Percentiles rank a stretch among this genome's conserved stretches.
phyloP scores from a whole-genome alignment of 306 rosid genomes.

The Hylodesmum podocarpum region DNA sequence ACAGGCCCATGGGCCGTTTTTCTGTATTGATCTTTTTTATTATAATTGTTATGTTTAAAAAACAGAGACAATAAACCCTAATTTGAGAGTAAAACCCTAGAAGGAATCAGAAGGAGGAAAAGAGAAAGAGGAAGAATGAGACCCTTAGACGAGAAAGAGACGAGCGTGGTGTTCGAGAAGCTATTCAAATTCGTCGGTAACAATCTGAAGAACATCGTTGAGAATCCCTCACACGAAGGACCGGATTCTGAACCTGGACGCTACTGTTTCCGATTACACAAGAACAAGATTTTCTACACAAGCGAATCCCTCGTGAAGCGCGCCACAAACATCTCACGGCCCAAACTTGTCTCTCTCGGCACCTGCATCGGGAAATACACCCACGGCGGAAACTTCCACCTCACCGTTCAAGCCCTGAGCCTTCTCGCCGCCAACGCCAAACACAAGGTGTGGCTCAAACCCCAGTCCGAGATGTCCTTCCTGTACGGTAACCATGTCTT shows the following conservation, averaged over 20 bases:
- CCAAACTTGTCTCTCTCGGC: conserved; percentile 65
- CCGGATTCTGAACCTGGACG: conserved; percentile 70
- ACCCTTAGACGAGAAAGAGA: conserved; percentile 78
- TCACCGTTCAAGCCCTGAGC: conserved; percentile 65
- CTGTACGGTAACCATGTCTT: conserved; percentile 83
- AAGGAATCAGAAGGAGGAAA: neutral
- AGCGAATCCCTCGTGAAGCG: conserved; percentile 84
- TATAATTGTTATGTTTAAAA: no score
- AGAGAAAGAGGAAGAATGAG: conserved; percentile 51
- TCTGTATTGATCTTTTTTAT: no score
- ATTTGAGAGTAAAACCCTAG: conserved; percentile 5
- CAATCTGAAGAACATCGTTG: conserved; percentile 83
- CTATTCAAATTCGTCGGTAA: conserved; percentile 84
- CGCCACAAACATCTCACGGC: conserved; percentile 76
- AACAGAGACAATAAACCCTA: conserved; percentile 14
- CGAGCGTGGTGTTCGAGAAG: conserved; percentile 77
- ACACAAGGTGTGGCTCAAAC: conserved; percentile 94
- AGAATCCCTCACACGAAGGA: conserved; percentile 90
- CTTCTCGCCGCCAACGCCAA: conserved; percentile 72
- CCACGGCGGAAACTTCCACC: conserved; percentile 82
- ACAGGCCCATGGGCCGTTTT: no score
- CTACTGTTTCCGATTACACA: conserved; percentile 88
- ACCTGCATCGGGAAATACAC: conserved; percentile 90
- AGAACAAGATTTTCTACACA: conserved; percentile 74
- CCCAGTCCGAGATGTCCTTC: conserved; percentile 84